Evolutionary conservation across 352 stramenopile genomes (phyloP).

Genomic region (Phytophthora syringae): DNA sequence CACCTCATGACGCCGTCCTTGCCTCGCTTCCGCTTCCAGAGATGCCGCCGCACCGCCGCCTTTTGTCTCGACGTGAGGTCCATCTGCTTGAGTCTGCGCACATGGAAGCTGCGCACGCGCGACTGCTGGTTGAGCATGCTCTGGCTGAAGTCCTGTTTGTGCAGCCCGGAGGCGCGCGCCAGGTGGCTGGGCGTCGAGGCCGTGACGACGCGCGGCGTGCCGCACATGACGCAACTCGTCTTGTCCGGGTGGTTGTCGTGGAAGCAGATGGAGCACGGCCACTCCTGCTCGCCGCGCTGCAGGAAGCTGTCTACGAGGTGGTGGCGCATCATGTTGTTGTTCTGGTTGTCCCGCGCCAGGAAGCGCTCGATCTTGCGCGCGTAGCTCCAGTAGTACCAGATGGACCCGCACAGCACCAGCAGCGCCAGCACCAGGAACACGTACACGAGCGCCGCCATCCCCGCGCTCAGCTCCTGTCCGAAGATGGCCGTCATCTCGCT

Average conservation of each 20-base stretch:
- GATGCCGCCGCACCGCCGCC: conserved; percentile 72
- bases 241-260: conserved; percentile 89
- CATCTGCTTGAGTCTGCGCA: conserved; percentile 87
- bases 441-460: conserved; percentile 78
- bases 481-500: conserved; percentile 82
- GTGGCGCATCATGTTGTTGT: conserved; percentile 92
- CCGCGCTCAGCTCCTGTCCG: conserved; percentile 72
- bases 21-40: conserved; percentile 80
- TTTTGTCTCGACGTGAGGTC: conserved; percentile 84
- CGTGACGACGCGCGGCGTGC: conserved; percentile 72
- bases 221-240: conserved; percentile 84
- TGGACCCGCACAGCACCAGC: conserved; percentile 69
- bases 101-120: conserved; percentile 84
- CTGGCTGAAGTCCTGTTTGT: conserved; percentile 71
- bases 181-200: conserved; percentile 59
- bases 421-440: conserved; percentile 77
- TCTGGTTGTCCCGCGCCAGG: conserved; percentile 78
- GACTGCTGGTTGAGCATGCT: conserved; percentile 85
- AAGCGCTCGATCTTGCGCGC: conserved; percentile 88
- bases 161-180: conserved; percentile 71
- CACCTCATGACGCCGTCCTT: conserved; percentile 80
- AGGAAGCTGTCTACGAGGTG: conserved; percentile 87
- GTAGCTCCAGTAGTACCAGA: conserved; percentile 92
- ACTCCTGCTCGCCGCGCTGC: conserved; percentile 80
- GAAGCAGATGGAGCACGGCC: conserved; percentile 89